Conservation (phyloP, 208 protist species). For the Trichomonas vaginalis region DNA sequence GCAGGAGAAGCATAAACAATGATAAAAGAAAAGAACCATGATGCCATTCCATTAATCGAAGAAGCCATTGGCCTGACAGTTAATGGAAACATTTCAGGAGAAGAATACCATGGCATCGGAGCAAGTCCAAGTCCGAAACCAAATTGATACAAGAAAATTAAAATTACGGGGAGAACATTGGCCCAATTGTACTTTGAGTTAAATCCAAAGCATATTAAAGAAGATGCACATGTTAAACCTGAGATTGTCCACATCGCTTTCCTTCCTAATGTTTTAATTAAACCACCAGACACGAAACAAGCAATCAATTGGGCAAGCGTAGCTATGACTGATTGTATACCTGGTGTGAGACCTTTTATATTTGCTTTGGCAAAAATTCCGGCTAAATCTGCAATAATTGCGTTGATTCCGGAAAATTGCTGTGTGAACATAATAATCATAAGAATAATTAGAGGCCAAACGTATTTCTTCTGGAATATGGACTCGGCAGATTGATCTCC, state of each 20-base stretch:
- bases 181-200: background rate
- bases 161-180: background rate
- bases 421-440: constrained; percentile 14
- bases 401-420: constrained; percentile 18
- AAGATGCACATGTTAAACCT: background rate
- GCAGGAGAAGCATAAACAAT: too few species aligned
- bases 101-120: background rate
- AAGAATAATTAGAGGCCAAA: background rate
- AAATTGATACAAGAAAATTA: background rate
- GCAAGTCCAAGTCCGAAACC: too few species aligned
- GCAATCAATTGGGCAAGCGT: too few species aligned
- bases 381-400: background rate
- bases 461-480: background rate
- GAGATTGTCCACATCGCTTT: background rate
- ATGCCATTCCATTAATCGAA: too few species aligned
- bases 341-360: too few species aligned
- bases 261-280: background rate
- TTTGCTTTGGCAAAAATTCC: background rate
- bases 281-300: background rate
- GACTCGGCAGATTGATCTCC: background rate
- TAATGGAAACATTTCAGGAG: too few species aligned
- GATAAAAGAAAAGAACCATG: too few species aligned
- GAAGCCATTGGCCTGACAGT: too few species aligned
- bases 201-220: background rate
- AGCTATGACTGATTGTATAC: too few species aligned